Evolutionary conservation across 805 yeast genomes (phyloP).

Genomic region (Candida sakaeoensis): DNA sequence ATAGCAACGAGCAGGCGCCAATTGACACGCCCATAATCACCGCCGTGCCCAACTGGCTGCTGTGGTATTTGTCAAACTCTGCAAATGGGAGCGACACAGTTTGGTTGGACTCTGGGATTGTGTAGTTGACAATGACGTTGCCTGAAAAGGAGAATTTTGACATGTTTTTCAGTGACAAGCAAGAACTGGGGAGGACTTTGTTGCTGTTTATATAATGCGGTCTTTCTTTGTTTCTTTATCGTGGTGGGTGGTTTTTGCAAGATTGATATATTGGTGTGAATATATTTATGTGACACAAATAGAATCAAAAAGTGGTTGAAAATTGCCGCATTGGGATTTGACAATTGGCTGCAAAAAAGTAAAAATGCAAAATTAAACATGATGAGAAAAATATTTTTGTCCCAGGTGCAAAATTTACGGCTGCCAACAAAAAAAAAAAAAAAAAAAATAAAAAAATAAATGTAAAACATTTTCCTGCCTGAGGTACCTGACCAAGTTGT

Average conservation of each 20-base stretch:
- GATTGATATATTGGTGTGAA: background rate
- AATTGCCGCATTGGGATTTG: conserved; percentile 6
- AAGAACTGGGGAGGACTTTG: too few species aligned
- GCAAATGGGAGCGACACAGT: conserved; percentile 5
- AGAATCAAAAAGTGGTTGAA: background rate
- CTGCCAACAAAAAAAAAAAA: background rate
- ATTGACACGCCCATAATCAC: conserved; percentile 11
- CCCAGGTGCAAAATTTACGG: background rate
- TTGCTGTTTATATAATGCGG: background rate
- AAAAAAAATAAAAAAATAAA: too few species aligned
- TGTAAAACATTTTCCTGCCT: too few species aligned
- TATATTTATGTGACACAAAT: background rate
- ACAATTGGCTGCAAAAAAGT: conserved; percentile 10
- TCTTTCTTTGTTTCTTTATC: too few species aligned
- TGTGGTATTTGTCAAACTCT: conserved; percentile 8
- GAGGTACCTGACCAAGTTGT: too few species aligned
- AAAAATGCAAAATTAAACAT: background rate
- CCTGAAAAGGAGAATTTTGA: conserved; percentile 8
- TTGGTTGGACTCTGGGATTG: conserved; percentile 6
- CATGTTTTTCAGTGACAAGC: too few species aligned
- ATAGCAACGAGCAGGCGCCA: conserved; percentile 10
- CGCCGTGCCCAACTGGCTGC: background rate
- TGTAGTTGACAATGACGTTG: conserved; percentile 5
- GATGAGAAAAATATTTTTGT: background rate
- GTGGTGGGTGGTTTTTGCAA: background rate